These are phyloP conservation scores for Nitzschia inconspicua DNA, from an alignment of 108 stramenopile genomes.

Conservation along the genomic window DNA sequence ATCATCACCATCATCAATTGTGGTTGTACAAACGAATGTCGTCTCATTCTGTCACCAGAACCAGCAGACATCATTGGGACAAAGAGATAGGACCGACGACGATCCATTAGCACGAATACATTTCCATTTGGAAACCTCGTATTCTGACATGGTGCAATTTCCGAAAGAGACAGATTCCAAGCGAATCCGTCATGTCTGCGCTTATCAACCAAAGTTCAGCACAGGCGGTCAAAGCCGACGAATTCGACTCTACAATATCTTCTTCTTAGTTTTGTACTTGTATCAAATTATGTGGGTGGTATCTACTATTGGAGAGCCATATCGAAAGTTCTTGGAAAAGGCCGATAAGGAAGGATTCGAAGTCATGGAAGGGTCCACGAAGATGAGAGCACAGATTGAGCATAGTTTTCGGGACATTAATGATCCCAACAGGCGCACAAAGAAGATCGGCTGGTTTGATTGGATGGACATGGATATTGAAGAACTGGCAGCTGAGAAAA, in stretches of 20 bases:
- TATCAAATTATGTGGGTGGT: conserved; percentile 53
- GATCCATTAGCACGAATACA: too few relatives aligned
- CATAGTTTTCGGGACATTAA: conserved; percentile 75
- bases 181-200: conserved; percentile 46
- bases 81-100: too few relatives aligned
- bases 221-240: conserved; percentile 23
- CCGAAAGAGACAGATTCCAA: conserved; percentile 56
- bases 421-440: conserved; percentile 66
- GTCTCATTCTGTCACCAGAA: too few relatives aligned
- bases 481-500: conserved; percentile 82
- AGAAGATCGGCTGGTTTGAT: conserved; percentile 73
- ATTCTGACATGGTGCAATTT: conserved; percentile 14
- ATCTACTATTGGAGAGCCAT: conserved; percentile 70
- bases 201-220: conserved; percentile 56
- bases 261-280: conserved; percentile 53
- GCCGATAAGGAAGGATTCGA: conserved; percentile 87
- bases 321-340: conserved; percentile 76
- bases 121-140: too few relatives aligned
- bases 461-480: conserved; percentile 91
- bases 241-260: conserved; percentile 58
- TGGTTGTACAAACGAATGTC: too few relatives aligned
- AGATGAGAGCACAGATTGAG: conserved; percentile 76
- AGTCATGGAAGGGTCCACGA: conserved; percentile 86
- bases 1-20: too few relatives aligned
- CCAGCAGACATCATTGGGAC: too few relatives aligned